A percentile compares a stretch with the other conserved stretches of the same genome.
Evolutionary conservation across 164 flowering plant species (phyloP).

Genomic region (Liquidambar formosana): DNA sequence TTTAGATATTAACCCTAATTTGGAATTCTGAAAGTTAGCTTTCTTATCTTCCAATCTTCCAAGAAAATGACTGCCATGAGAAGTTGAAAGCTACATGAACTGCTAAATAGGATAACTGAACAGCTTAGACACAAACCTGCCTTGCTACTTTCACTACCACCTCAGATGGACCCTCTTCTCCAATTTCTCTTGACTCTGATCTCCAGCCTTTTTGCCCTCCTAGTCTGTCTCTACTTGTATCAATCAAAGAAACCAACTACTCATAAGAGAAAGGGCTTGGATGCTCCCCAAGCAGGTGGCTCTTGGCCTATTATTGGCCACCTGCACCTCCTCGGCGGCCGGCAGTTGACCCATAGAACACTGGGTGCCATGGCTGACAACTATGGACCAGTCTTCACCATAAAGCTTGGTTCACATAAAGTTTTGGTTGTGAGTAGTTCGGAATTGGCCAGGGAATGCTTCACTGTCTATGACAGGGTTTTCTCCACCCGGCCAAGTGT

Average conservation of each 20-base stretch:
- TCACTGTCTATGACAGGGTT: constrained; percentile 13
- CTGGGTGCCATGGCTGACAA: constrained; percentile 18
- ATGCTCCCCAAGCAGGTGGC: constrained; percentile 9
- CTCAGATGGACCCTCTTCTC: not conserved
- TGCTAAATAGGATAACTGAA: not conserved
- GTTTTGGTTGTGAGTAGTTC: constrained; percentile 11
- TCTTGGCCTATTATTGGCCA: constrained; percentile 26
- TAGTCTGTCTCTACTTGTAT: not conserved
- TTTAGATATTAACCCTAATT: no score
- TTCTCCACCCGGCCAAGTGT: constrained; percentile 8
- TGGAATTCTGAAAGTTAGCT: not conserved
- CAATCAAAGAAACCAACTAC: not conserved
- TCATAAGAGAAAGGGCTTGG: not conserved
- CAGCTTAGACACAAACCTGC: not conserved
- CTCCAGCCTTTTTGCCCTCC: not conserved
- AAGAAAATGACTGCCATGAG: not conserved
- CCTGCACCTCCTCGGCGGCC: constrained; percentile 11
- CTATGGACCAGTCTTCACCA: constrained; percentile 17
- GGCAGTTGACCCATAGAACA: constrained; percentile 7
- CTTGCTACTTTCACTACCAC: not conserved
- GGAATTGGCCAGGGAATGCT: constrained; percentile 14
- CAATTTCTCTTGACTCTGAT: not conserved
- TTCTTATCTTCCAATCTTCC: no score
- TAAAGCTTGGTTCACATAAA: constrained; percentile 4
- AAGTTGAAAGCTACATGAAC: not conserved